Conservation (phyloP, 345 rosid species). For the Laguncularia racemosa region DNA sequence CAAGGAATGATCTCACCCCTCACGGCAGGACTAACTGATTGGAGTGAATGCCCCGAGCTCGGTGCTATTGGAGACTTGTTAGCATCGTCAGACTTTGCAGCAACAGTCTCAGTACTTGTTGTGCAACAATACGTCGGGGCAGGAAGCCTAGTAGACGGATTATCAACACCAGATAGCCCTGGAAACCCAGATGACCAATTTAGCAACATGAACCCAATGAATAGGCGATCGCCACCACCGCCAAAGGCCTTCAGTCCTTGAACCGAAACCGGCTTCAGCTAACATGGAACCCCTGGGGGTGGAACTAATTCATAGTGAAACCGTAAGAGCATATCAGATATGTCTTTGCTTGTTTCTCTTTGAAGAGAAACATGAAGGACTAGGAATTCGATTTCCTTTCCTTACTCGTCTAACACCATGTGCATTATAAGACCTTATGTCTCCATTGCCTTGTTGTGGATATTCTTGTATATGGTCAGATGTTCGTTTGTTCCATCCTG, state of each 20-base stretch:
- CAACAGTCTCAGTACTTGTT: constrained; percentile 72
- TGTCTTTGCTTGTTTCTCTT: too few relatives aligned
- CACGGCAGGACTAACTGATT: constrained; percentile 85
- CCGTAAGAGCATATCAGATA: too few relatives aligned
- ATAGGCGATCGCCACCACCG: constrained; percentile 11
- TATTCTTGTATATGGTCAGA: too few relatives aligned
- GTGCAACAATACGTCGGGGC: constrained; percentile 61
- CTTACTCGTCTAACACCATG: too few relatives aligned
- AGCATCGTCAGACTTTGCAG: constrained; percentile 88
- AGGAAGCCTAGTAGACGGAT: constrained; percentile 23
- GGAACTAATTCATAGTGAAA: too few relatives aligned
- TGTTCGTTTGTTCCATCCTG: too few relatives aligned
- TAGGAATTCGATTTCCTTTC: too few relatives aligned
- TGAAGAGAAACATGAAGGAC: too few relatives aligned
- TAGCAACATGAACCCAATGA: constrained; percentile 7
- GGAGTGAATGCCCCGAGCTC: constrained; percentile 99
- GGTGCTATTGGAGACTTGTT: constrained; percentile 92
- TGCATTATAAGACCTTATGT: too few relatives aligned
- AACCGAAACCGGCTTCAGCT: not conserved
- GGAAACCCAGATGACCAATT: constrained; percentile 19
- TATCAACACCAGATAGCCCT: constrained; percentile 42
- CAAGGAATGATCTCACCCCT: constrained; percentile 64
- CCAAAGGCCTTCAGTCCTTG: constrained; percentile 1
- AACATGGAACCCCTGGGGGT: not conserved
- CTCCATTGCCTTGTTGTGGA: too few relatives aligned